A percentile compares a stretch with the other conserved stretches of the same genome.
Conservation (phyloP, 2,329 filamentous ascomycete genomes). For the Pseudopithomyces maydicus region DNA sequence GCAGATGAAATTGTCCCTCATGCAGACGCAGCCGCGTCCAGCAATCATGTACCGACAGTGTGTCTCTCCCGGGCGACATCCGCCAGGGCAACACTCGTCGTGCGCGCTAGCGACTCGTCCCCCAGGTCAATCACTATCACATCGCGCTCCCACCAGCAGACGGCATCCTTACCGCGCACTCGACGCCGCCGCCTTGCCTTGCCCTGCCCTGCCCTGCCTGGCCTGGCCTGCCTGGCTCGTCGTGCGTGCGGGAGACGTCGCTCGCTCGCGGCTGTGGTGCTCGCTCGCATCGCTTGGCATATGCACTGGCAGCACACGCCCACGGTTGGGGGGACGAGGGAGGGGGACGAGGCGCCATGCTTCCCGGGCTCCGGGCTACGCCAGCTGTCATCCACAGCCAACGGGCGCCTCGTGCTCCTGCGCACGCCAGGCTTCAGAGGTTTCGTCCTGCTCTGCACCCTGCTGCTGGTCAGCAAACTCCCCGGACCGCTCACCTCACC, state of each 20-base stretch:
- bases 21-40: background rate
- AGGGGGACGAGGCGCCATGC: background rate
- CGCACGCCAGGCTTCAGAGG: conserved; percentile 19
- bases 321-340: conserved; percentile 13
- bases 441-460: too few relatives aligned
- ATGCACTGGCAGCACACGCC: conserved; percentile 3
- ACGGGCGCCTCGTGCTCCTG: conserved; percentile 33
- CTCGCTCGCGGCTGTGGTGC: background rate
- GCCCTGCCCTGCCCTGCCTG: too few relatives aligned
- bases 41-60: conserved; percentile 9
- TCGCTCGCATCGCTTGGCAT: conserved; percentile 34
- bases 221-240: too few relatives aligned
- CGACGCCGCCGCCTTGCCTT: too few relatives aligned
- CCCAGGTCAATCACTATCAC: background rate
- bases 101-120: background rate
- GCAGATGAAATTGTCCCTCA: conserved; percentile 1
- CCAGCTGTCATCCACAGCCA: conserved; percentile 35
- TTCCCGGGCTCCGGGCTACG: conserved; percentile 15
- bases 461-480: too few relatives aligned
- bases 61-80: conserved; percentile 11
- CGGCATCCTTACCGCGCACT: background rate
- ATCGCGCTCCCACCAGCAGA: too few relatives aligned
- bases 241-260: background rate
- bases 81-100: background rate
- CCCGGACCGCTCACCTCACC: conserved; percentile 2